phyloP scores from a whole-genome alignment of 2,329 filamentous ascomycete species.

The Ciborinia camelliae region DNA sequence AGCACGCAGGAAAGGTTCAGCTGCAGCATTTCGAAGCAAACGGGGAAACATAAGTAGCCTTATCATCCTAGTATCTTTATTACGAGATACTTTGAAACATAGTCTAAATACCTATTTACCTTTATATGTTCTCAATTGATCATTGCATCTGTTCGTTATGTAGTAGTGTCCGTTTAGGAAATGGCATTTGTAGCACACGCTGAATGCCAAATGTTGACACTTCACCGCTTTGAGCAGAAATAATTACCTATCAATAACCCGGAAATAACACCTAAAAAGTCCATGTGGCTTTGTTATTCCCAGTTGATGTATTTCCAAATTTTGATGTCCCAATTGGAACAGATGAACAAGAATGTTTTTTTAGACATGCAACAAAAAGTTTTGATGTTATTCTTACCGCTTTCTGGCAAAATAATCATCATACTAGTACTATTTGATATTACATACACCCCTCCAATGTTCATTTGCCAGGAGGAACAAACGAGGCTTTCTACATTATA shows the following conservation, averaged over 20 bases:
- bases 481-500: background rate
- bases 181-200: background rate
- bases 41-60: background rate
- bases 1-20: background rate
- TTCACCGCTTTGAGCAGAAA: slow-evolving; percentile 12
- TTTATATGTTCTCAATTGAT: background rate
- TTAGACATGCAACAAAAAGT: background rate
- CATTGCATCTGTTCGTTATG: background rate
- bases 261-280: background rate
- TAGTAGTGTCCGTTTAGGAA: background rate
- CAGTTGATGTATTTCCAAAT: background rate
- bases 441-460: no score
- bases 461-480: background rate
- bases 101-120: background rate
- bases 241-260: background rate
- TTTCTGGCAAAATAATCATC: background rate
- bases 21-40: background rate
- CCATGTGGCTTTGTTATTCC: background rate
- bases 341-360: background rate
- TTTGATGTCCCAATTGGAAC: background rate
- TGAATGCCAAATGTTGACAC: background rate
- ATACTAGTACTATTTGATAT: no score
- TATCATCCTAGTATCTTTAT: background rate
- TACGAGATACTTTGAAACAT: background rate
- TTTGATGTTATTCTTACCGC: background rate